Conservation (phyloP, 2,329 filamentous ascomycete genomes). For the Aspergillus fumigatiaffinis region DNA sequence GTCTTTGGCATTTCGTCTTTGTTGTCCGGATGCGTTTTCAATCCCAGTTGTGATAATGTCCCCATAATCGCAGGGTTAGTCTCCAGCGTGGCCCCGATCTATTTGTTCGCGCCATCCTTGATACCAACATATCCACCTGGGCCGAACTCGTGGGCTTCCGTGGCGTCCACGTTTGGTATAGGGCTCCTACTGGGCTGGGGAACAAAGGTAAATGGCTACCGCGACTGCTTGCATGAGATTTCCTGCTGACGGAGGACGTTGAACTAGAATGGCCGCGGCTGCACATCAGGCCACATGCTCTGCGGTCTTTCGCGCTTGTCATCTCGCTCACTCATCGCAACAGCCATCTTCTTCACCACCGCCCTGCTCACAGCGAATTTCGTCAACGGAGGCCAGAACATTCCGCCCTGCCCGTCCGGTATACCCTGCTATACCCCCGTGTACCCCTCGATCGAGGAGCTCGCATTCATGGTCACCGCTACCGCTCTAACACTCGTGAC, state of each 20-base stretch:
- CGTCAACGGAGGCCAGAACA: constrained; percentile 29
- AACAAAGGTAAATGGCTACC: constrained; percentile 44
- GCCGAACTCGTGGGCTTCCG: constrained; percentile 31
- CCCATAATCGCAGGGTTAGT: constrained; percentile 46
- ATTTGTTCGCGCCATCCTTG: constrained; percentile 41
- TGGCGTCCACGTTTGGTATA: constrained; percentile 37
- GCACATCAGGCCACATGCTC: constrained; percentile 55
- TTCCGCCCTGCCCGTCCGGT: constrained; percentile 36
- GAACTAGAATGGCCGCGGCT: constrained; percentile 45
- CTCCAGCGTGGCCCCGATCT: constrained; percentile 42
- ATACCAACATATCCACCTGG: constrained; percentile 41
- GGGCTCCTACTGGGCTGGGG: constrained; percentile 50
- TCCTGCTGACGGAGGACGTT: neutral
- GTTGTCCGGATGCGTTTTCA: constrained; percentile 39
- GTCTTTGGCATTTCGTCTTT: constrained; percentile 50
- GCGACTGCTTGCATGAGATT: neutral
- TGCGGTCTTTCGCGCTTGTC: constrained; percentile 50
- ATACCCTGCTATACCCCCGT: constrained; percentile 45
- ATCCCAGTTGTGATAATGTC: constrained; percentile 40
- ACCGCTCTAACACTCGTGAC: constrained; percentile 27
- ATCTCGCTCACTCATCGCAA: constrained; percentile 47
- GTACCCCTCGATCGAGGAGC: constrained; percentile 38
- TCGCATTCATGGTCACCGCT: constrained; percentile 32
- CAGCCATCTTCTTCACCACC: constrained; percentile 42
- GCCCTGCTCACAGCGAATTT: constrained; percentile 43